Conservation (phyloP, 768 basidiomycete genomes). For the Coprinopsis marcescibilis region DNA sequence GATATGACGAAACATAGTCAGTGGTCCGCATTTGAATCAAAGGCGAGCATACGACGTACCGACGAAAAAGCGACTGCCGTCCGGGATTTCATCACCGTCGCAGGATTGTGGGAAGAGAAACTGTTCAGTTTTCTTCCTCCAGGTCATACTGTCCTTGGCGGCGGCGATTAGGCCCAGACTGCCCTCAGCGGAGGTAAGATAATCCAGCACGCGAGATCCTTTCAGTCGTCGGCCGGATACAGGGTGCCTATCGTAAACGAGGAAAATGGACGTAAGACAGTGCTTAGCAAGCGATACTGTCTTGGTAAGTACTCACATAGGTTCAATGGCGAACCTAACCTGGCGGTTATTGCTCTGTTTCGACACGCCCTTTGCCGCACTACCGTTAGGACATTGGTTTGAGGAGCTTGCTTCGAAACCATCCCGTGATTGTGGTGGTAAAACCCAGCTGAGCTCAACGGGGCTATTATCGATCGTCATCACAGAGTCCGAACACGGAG, state of each 20-base stretch:
- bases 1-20: background rate
- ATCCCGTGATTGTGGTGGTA: conserved; percentile 17
- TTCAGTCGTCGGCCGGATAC: conserved; percentile 19
- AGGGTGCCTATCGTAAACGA: conserved; percentile 20
- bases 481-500: conserved; percentile 17
- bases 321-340: conserved; percentile 28
- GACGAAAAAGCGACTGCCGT: conserved; percentile 25
- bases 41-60: conserved; percentile 16
- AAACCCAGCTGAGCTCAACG: conserved; percentile 28
- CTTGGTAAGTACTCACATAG: conserved; percentile 19
- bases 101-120: conserved; percentile 22
- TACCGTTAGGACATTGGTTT: background rate
- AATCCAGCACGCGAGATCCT: conserved; percentile 23
- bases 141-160: conserved; percentile 19
- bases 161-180: conserved; percentile 24
- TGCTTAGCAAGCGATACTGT: background rate
- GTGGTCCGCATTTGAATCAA: background rate
- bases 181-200: conserved; percentile 22
- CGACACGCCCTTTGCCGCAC: conserved; percentile 5
- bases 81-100: conserved; percentile 13
- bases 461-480: conserved; percentile 30
- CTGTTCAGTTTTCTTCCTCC: conserved; percentile 23
- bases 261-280: background rate
- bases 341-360: conserved; percentile 17
- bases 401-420: background rate